phyloP scores from a whole-genome alignment of 495 filamentous ascomycete genomes.

The Penicillium pulvis region DNA sequence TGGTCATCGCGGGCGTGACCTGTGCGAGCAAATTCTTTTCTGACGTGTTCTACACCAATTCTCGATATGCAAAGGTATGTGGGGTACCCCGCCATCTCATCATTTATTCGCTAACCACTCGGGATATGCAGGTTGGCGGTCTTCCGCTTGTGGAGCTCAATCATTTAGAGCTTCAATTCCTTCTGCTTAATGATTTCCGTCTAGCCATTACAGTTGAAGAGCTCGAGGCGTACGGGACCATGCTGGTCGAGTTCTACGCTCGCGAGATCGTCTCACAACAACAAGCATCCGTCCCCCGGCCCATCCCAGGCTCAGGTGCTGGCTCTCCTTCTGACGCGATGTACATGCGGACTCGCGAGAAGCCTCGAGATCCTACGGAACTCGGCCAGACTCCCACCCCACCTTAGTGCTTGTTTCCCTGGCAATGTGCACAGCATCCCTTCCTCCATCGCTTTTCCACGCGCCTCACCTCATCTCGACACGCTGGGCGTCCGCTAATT shows the following conservation, averaged over 20 bases:
- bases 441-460: neutral
- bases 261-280: constrained; percentile 82
- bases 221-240: constrained; percentile 95
- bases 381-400: constrained; percentile 47
- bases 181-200: constrained; percentile 95
- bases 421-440: neutral
- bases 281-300: constrained; percentile 26
- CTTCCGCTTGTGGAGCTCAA: constrained; percentile 96
- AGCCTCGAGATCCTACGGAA: constrained; percentile 31
- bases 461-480: constrained; percentile 1
- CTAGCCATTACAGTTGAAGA: constrained; percentile 93
- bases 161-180: constrained; percentile 94
- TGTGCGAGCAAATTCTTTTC: constrained; percentile 99
- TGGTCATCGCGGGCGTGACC: constrained; percentile 96
- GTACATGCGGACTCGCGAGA: constrained; percentile 44
- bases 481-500: constrained; percentile 20
- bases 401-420: constrained; percentile 24
- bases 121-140: constrained; percentile 75
- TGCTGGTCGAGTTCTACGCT: constrained; percentile 98
- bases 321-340: constrained; percentile 37
- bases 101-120: constrained; percentile 8
- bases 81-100: constrained; percentile 21
- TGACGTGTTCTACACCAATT: constrained; percentile 99
- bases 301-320: constrained; percentile 18
- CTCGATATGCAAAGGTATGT: constrained; percentile 95